Conservation (phyloP, 139 green algal species). For the Coelastrella sp. region DNA sequence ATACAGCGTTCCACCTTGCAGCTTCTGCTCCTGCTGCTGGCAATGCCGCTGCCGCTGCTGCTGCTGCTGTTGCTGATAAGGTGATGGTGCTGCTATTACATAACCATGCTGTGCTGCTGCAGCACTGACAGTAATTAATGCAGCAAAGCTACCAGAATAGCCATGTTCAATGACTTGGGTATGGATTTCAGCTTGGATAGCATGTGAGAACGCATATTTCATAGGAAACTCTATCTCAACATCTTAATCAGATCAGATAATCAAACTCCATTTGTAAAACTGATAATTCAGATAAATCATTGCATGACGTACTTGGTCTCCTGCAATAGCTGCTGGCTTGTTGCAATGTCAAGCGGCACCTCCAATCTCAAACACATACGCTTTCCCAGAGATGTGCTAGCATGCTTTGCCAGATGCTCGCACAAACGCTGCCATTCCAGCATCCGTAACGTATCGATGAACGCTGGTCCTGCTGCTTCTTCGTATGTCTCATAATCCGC, state of each 20-base stretch:
- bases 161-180: no score
- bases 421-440: conserved; percentile 81
- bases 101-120: no score
- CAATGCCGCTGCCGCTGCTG: neutral
- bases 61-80: conserved; percentile 9
- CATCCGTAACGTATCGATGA: conserved; percentile 66
- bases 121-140: no score
- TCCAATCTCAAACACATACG: conserved; percentile 53
- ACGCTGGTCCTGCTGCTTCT: conserved; percentile 59
- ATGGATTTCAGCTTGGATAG: no score
- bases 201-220: no score
- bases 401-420: conserved; percentile 72
- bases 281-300: neutral
- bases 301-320: conserved; percentile 75
- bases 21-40: neutral
- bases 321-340: conserved; percentile 56
- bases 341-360: conserved; percentile 42
- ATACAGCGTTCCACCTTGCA: neutral
- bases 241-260: neutral
- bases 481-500: neutral
- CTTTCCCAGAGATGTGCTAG: conserved; percentile 76
- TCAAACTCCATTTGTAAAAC: neutral
- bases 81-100: neutral
- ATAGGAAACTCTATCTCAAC: no score
- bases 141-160: neutral